Evolutionary conservation across 306 rosid genomes (phyloP), one percentile per base, ranked within the genome.

Genomic region (Sophora flavescens): DNA sequence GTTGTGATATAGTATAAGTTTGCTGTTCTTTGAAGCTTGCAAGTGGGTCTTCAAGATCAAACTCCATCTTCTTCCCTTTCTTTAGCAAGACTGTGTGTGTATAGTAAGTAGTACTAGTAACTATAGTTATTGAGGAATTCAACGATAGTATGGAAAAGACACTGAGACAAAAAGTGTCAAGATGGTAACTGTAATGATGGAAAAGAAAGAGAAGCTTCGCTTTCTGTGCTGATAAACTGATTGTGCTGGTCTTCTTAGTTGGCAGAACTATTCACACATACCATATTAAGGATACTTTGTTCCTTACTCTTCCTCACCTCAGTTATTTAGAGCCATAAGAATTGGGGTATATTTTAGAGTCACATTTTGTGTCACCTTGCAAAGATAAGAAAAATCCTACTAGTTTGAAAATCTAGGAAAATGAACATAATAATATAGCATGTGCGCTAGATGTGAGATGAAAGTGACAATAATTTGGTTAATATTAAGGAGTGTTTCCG

Each of bases 131-230:
- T 74, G 70, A 56, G 76, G 70, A 61, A 52, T 74, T 80, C 74
- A 86, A 83, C 77, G 83, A 60, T 84, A 63, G 79, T 16, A 72
- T 51, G 56, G 17, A 59, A 59, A 67, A 65, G 59, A 60, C 51
- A 45, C 30, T 22, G 87, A 39, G 69, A 83, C 70, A 87, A 81
- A 62, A 79, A 73, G 80, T 63, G 42, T 12, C 59, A 64, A 86
- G 86, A 72, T 68, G 60, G 86, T 72, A 81, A 77, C 62, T 75
- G 67, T 9, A 79, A 84, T 81, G 91, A 84, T 74, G 83, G 70
- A 74, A 89, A 80, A 76, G 82, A 85, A 75, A 80, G 87, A 88
- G 90, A 89, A 91, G 90, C 87, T 87, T 88, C 82, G 84, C 86
- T 85, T 85, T 88, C 85, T 81, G 84, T 81, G 91, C 72, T 72